These are phyloP conservation scores for Taphrina betulina DNA, from an alignment of 1,139 yeast species.

Conservation along the genomic window DNA sequence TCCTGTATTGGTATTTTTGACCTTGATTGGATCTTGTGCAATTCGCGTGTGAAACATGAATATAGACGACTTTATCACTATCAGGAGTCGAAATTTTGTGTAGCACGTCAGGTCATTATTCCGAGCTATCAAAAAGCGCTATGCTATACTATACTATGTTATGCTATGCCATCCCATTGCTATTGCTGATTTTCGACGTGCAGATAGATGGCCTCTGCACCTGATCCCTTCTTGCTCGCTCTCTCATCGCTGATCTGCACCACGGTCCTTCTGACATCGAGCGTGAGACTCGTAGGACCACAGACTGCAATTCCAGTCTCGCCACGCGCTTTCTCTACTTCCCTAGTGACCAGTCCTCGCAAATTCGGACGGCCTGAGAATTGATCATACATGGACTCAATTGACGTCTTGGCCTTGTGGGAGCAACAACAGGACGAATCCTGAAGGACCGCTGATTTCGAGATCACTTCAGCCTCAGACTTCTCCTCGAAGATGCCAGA, in stretches of 20 bases:
- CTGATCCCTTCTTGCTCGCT: conserved; percentile 39
- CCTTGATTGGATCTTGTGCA: too few relatives aligned
- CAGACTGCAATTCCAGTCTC: conserved; percentile 39
- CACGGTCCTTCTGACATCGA: conserved; percentile 34
- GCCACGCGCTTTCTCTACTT: conserved; percentile 35
- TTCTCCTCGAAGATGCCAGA: too few relatives aligned
- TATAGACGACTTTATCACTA: too few relatives aligned
- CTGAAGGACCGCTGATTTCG: conserved; percentile 1
- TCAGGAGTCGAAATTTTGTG: too few relatives aligned
- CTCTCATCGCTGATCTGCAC: conserved; percentile 37
- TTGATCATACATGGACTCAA: not conserved
- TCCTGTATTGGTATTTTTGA: not conserved
- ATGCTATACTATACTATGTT: too few relatives aligned
- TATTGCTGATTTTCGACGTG: conserved; percentile 37
- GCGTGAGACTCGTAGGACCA: conserved; percentile 37
- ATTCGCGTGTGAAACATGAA: too few relatives aligned
- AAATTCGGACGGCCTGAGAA: conserved; percentile 34
- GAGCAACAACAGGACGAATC: not conserved
- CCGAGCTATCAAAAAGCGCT: too few relatives aligned
- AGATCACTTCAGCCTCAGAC: too few relatives aligned
- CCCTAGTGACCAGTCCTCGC: conserved; percentile 18
- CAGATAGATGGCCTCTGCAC: conserved; percentile 39
- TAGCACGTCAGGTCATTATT: too few relatives aligned
- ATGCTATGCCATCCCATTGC: too few relatives aligned
- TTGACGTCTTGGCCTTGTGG: not conserved